Evolutionary conservation across 371 early-diverging fungal genomes (phyloP), one percentile per base, ranked within the genome.

Genomic region (Blyttiomyces sp.): DNA sequence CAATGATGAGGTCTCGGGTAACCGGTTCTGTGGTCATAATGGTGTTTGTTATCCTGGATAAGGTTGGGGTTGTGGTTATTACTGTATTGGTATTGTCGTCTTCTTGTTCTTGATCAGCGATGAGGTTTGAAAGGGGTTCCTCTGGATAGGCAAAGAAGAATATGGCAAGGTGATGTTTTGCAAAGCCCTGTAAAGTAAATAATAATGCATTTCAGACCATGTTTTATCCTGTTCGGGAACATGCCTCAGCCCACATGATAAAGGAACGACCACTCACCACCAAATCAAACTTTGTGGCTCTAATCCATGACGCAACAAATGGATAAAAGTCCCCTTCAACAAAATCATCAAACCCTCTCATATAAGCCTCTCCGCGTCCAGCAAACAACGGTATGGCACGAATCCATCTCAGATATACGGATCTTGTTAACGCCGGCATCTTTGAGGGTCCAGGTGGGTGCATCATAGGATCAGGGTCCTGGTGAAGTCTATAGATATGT

Each of bases 271-370:
- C 26, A 16, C 58, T 49, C 33, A 57, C 61, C 42, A 71, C 55
- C 16, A 71, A 19, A 34, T 71, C 71, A 54, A 71, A 71, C 57
- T 67, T 54, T 4, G 71, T 67, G 2, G 71, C 71, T 6, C 61
- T 31, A 39, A 64, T 57, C 64, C 64, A 67, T 2, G 56, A 36
- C 13, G 39, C 49, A 6, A 64, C 65, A 26, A 67, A 57, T 3
- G 57, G 51, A n/a, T 57, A 31, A 24, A 56, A 64, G 4, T 43
- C 61, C 13, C 43, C 30, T 16, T 67, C 71, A 0, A 64, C 56
- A 53, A 61, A 57, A 4, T 16, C 44, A 35, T 71, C 71, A n/a
- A 71, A 16, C 2, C 21, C 43, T 7, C 16, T 11, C 17, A 71
- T 44, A 31, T 42, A 71, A 26, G 52, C 49, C 11, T 49, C 35